These are phyloP conservation scores for Liriodendron chinense DNA, from an alignment of 164 flowering plant species.

Conservation along the genomic window DNA sequence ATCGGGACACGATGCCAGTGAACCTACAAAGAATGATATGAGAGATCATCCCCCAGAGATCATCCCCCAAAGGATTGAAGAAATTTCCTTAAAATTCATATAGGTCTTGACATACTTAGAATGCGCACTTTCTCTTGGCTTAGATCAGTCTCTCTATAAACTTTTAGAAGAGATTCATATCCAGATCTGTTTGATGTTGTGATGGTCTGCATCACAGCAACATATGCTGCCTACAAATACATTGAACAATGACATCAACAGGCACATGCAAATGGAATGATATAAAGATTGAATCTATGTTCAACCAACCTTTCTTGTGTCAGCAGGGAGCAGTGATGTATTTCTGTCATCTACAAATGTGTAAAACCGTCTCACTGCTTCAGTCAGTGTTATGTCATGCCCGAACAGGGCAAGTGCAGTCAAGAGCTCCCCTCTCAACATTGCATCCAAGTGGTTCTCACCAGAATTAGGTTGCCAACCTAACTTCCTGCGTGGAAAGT, in stretches of 20 bases:
- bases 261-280: background rate
- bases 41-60: background rate
- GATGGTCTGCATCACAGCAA: constrained; percentile 75
- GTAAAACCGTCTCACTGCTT: constrained; percentile 71
- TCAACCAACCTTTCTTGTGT: constrained; percentile 66
- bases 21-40: constrained; percentile 40
- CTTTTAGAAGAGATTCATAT: constrained; percentile 71
- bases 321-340: constrained; percentile 81
- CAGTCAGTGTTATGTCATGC: constrained; percentile 58
- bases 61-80: background rate
- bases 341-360: constrained; percentile 75
- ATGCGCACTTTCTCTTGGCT: constrained; percentile 92
- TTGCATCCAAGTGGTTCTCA: constrained; percentile 84
- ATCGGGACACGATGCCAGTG: constrained; percentile 72
- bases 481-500: constrained; percentile 52
- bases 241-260: constrained; percentile 6
- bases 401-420: constrained; percentile 78
- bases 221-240: constrained; percentile 76
- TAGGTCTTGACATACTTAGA: constrained; percentile 40
- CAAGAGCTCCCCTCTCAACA: constrained; percentile 93
- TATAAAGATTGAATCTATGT: background rate
- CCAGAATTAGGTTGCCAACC: constrained; percentile 88
- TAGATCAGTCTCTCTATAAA: constrained; percentile 86
- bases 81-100: background rate
- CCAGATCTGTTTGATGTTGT: constrained; percentile 62